Percentiles rank a stretch among this genome's conserved stretches.
Evolutionary conservation across 345 rosid species (phyloP).

Genomic region (Psidium friedrichsthalianum): DNA sequence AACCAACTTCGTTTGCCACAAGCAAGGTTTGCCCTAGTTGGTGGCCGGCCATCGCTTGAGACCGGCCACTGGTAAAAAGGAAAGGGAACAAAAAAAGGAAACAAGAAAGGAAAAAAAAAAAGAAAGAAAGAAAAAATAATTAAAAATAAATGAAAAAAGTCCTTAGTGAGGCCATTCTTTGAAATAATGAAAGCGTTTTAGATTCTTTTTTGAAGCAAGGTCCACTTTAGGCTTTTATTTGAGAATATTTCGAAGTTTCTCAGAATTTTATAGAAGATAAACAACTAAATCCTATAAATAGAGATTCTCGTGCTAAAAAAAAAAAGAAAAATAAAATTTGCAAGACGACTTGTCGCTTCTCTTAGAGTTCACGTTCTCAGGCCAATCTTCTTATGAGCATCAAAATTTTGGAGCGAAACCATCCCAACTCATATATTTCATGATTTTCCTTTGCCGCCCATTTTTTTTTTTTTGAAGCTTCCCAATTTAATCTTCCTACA

Average conservation of each 20-base stretch:
- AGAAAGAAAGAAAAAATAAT: too few species aligned
- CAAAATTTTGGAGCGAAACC: background rate
- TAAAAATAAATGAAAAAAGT: too few species aligned
- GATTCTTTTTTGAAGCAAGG: fast-evolving
- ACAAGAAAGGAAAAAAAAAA: too few species aligned
- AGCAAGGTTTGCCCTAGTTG: too few species aligned
- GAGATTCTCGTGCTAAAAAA: background rate
- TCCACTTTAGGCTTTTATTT: too few species aligned
- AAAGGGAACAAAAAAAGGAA: too few species aligned
- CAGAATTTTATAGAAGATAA: background rate
- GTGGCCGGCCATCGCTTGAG: too few species aligned
- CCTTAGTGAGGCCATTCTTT: too few species aligned
- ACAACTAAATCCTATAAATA: background rate
- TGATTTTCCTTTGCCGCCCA: background rate
- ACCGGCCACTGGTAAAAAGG: too few species aligned
- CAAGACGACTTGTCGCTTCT: background rate
- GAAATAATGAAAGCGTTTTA: too few species aligned
- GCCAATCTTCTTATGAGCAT: background rate
- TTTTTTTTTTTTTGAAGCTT: background rate
- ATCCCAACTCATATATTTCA: background rate
- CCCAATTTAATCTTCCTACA: background rate
- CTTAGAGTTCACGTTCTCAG: background rate
- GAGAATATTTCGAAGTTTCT: too few species aligned
- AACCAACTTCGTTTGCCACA: too few species aligned
- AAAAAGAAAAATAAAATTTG: background rate